Conservation (phyloP, 305 asterid genomes). For the Rubia balearica region DNA sequence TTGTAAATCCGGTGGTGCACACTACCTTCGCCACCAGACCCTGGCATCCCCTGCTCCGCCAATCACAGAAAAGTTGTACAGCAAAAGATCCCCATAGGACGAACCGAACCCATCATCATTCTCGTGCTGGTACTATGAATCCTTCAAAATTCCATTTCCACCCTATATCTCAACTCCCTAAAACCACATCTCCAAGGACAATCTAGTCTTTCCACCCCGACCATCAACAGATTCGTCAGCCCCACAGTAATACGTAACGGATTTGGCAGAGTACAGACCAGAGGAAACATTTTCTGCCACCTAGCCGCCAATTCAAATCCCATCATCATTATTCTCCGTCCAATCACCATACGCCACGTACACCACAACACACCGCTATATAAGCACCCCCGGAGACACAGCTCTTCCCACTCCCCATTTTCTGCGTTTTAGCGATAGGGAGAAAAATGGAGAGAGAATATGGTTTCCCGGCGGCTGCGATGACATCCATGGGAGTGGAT, state of each 20-base stretch:
- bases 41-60: no score
- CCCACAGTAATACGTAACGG: conserved; percentile 2
- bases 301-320: conserved; percentile 18
- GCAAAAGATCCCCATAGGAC: no score
- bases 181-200: neutral
- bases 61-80: no score
- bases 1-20: no score
- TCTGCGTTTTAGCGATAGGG: neutral
- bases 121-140: neutral
- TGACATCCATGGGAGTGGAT: conserved; percentile 6
- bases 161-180: neutral
- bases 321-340: neutral
- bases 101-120: neutral
- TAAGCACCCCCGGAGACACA: neutral
- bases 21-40: no score
- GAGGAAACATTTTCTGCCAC: conserved; percentile 4
- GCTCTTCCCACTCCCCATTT: neutral
- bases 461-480: neutral
- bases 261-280: neutral
- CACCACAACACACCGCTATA: neutral
- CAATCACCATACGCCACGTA: neutral
- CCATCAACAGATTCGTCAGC: conserved; percentile 27
- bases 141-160: neutral
- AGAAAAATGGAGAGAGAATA: conserved; percentile 21
- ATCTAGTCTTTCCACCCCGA: neutral